phyloP scores from a whole-genome alignment of 805 yeast species.

The Metschnikowia dekortorum region DNA sequence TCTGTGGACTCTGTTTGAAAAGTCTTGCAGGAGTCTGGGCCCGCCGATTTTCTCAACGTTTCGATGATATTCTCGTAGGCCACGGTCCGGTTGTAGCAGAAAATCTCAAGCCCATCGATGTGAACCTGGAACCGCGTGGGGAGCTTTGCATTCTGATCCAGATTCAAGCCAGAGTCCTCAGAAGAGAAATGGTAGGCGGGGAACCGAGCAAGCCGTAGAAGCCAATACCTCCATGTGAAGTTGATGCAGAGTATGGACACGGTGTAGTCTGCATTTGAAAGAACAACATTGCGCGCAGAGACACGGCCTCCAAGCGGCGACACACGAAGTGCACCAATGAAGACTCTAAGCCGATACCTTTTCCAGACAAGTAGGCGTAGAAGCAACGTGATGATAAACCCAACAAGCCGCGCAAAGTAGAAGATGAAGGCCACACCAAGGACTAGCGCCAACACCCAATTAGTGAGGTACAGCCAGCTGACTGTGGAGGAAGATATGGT shows the following conservation, averaged over 20 bases:
- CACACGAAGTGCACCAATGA: constrained; percentile 68
- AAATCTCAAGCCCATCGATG: constrained; percentile 76
- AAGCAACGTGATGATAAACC: constrained; percentile 48
- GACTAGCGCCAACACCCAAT: constrained; percentile 70
- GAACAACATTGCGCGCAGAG: constrained; percentile 68
- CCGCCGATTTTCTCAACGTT: constrained; percentile 20
- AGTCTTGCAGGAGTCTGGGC: not conserved
- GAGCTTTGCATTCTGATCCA: constrained; percentile 40
- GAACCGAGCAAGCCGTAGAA: constrained; percentile 40
- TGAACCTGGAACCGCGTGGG: constrained; percentile 56
- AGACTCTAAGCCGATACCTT: constrained; percentile 50
- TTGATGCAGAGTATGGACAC: constrained; percentile 65
- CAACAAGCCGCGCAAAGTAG: constrained; percentile 71
- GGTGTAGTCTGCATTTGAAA: constrained; percentile 71
- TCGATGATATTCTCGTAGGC: constrained; percentile 69
- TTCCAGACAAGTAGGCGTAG: constrained; percentile 63
- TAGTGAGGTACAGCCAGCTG: constrained; percentile 69
- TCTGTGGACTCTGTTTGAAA: constrained; percentile 9
- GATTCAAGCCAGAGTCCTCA: constrained; percentile 7
- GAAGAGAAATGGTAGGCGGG: constrained; percentile 29
- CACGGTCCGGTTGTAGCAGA: constrained; percentile 71
- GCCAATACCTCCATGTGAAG: constrained; percentile 92
- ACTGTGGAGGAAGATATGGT: constrained; percentile 12
- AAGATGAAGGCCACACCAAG: constrained; percentile 63
- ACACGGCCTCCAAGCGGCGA: constrained; percentile 81